Evolutionary conservation across 2,329 filamentous ascomycete species (phyloP), one percentile per base, ranked within the genome.

Genomic region (Davidsoniella neocaledoniae): DNA sequence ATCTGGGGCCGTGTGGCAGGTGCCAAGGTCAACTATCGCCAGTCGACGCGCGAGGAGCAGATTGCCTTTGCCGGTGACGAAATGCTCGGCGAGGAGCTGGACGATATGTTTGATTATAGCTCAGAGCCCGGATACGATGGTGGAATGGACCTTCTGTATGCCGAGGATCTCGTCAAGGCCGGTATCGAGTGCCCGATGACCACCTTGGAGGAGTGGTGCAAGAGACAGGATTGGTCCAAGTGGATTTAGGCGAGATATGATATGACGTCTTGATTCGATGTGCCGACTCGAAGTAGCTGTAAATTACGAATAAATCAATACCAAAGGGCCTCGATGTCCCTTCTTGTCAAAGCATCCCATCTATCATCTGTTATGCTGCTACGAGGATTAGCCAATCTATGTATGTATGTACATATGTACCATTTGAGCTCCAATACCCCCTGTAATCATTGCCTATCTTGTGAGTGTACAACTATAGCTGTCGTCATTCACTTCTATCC

Each of bases 121-220:
- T 67, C 64, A 0, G 61, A 70, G 36, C 69, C 70, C 0, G 71
- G 71, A 0, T 73, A 73, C 49, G 69, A 70, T 53, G 70, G 71
- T 0, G 68, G 60, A 0, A 68, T 66, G 60, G 56, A 62, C 0
- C 50, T 72, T 14, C 49, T 71, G 49, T 68, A 55, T 41, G 68
- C 67, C 0, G 60, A 64, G 46, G 67, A 73, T 54, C 56, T 73
- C 36, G 58, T 57, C 47, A 62, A 67, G 68, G 62, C 63, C 5
- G 68, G 68, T 0, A 64, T 71, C 38, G 66, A 69, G 2, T 69
- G 66, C 40, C 63, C 64, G 0, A 68, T 68, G 64, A 65, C 64
- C 3, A 62, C 57, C 0, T 59, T 64, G 49, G 59, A 63, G 37
- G 60, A 66, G 21, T 67, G 61, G 58, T 58, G 63, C 0, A 57